A percentile compares a stretch with the other conserved stretches of the same genome.
These are phyloP conservation scores for Melaleuca quinquenervia DNA, from an alignment of 345 rosid species.

Conservation along the genomic window DNA sequence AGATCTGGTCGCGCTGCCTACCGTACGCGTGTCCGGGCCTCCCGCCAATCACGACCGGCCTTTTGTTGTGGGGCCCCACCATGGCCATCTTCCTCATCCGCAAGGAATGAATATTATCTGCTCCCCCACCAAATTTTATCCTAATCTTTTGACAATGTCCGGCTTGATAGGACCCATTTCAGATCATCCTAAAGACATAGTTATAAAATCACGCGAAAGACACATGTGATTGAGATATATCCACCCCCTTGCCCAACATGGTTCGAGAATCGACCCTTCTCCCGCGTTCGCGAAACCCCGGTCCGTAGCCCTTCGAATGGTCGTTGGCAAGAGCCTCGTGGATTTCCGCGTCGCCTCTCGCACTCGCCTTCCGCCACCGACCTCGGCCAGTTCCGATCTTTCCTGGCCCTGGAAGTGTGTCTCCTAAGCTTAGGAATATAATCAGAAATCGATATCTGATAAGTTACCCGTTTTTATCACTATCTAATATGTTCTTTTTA, in stretches of 20 bases:
- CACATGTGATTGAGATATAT: not conserved
- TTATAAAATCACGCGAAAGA: no score
- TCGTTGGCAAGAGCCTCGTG: not conserved
- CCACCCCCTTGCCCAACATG: no score
- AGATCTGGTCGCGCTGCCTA: not conserved
- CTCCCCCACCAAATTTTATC: not conserved
- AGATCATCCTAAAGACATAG: not conserved
- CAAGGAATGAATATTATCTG: not conserved
- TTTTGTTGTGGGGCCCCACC: no score
- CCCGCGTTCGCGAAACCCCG: not conserved
- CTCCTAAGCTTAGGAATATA: not conserved
- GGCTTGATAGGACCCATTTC: not conserved
- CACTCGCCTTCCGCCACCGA: not conserved
- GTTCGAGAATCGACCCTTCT: not conserved
- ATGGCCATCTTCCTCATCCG: not conserved
- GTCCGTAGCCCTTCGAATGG: not conserved
- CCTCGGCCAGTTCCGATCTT: not conserved
- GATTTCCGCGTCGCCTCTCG: not conserved
- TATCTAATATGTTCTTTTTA: not conserved
- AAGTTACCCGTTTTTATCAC: not conserved
- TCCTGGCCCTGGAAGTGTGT: not conserved
- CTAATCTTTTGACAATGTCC: not conserved
- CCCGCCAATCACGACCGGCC: not conserved
- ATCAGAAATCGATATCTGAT: not conserved
- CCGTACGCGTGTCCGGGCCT: not conserved